Percentiles rank a stretch among this genome's conserved stretches.
Evolutionary conservation across 2,329 filamentous ascomycete genomes (phyloP).

Genomic region (Sclerotiophoma versabilis): DNA sequence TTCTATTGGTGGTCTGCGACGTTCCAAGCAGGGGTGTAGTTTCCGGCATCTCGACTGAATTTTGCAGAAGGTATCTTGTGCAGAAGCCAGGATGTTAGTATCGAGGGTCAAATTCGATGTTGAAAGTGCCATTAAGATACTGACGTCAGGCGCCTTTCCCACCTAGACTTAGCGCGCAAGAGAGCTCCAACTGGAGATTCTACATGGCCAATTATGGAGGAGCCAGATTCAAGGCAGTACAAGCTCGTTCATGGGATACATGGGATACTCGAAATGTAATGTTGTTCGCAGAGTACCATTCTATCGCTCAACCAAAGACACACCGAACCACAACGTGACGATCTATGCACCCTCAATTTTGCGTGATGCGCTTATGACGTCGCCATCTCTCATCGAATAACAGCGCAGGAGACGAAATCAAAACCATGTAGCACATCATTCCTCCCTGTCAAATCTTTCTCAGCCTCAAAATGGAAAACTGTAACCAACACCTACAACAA

Average conservation of each 20-base stretch:
- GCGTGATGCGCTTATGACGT: constrained; percentile 6
- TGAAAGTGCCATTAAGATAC: background rate
- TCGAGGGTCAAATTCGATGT: no score
- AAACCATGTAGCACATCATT: background rate
- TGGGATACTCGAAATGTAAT: background rate
- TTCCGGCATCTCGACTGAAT: constrained; percentile 10
- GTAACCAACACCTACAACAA: constrained; percentile 3
- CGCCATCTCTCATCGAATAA: background rate
- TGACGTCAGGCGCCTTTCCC: constrained; percentile 12
- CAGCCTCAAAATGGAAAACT: background rate
- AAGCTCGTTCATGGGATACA: background rate
- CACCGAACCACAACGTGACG: background rate
- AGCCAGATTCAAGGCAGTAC: background rate
- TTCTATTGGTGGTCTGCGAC: constrained; percentile 14
- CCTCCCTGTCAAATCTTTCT: background rate
- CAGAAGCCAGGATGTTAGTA: background rate
- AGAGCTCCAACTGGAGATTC: background rate
- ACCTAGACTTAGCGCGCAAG: background rate
- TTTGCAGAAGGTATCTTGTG: background rate
- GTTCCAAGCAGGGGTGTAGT: constrained; percentile 8
- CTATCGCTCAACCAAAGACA: background rate
- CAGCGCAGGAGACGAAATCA: background rate
- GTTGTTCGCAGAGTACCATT: background rate
- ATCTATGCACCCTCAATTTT: background rate
- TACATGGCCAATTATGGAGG: background rate